These are phyloP conservation scores for Vanilla planifolia DNA, from an alignment of 106 monocot species.

Conservation along the genomic window DNA sequence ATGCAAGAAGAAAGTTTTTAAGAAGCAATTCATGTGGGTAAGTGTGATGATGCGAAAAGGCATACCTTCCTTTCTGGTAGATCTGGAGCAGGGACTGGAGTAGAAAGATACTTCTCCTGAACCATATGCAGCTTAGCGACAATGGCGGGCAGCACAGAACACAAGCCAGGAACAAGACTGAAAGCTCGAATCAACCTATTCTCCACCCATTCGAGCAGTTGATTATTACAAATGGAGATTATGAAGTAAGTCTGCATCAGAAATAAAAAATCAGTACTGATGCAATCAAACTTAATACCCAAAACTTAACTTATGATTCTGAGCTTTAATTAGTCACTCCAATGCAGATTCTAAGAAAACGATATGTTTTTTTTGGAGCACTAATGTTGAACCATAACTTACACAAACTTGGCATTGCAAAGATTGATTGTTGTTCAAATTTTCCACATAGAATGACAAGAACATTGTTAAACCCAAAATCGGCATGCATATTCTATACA, in stretches of 20 bases:
- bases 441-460: too few relatives aligned
- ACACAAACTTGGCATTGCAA: too few relatives aligned
- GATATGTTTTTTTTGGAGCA: too few relatives aligned
- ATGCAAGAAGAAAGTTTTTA: not conserved
- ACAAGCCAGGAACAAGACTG: constrained; percentile 37
- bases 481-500: too few relatives aligned
- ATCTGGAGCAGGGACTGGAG: constrained; percentile 9
- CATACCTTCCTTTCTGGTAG: constrained; percentile 30
- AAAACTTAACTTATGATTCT: too few relatives aligned
- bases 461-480: too few relatives aligned
- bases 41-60: too few relatives aligned
- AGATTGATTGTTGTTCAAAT: too few relatives aligned
- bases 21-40: not conserved
- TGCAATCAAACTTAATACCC: too few relatives aligned
- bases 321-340: too few relatives aligned
- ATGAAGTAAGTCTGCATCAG: constrained; percentile 51
- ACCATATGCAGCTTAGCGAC: constrained; percentile 34
- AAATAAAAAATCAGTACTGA: constrained; percentile 1
- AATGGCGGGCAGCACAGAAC: constrained; percentile 31
- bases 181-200: constrained; percentile 58
- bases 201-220: constrained; percentile 47
- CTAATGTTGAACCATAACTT: too few relatives aligned
- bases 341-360: too few relatives aligned
- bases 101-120: constrained; percentile 39
- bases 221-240: constrained; percentile 62